Base-by-base conservation (phyloP, 176 grass and related monocot genomes). In the Musa troglodytarum region DNA sequence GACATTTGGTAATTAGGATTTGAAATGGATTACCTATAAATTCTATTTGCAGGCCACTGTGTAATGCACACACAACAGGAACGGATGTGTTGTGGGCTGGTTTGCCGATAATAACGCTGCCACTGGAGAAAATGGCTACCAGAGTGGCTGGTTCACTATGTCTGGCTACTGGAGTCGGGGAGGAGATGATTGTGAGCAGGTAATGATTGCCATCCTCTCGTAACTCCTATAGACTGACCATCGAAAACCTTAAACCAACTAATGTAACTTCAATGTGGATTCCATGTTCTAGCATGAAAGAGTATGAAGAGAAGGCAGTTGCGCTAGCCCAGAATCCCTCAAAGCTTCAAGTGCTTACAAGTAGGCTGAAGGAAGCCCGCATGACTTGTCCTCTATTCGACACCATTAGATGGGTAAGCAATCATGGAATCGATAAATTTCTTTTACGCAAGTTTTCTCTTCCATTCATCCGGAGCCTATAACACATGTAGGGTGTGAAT, bases 81-180 rank as follows among this genome's bases (percentile, higher is more conserved):
- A 96, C 92, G 0, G 92, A 96, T 80, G 81, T 96, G 64, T 49
- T 96, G 9, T 96, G 92, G 92, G 92, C 92, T 66, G 92, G 92
- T 23, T 81, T 96, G 80, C 92, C 92, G 2, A 87, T 96, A 80
- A 87, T 96, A 71, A 96, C 92, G 49, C 81, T 91, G 57, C 92
- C 92, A 26, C 77, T 96, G 10, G 86, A 96, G 86, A 96, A 96
- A 83, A 96, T 96, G 92, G 92, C 92, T 24, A 96, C 92, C 24
- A 89, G 92, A 74, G 92, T 96, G 71, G 92, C 92, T 77, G 92
- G 92, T 83, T 96, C 92, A 21, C 74, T 96, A 14, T 96, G 92
- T 56, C 56, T 87, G 24, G 81, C 92, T 19, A 88, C 92, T 3
- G 92, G 88, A 56, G 75, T 96, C 12, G 92, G 88, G 49, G 88